Percentiles rank a stretch among this genome's conserved stretches.
Conservation (phyloP, 106 monocot genomes). For the Posidonia australis region DNA sequence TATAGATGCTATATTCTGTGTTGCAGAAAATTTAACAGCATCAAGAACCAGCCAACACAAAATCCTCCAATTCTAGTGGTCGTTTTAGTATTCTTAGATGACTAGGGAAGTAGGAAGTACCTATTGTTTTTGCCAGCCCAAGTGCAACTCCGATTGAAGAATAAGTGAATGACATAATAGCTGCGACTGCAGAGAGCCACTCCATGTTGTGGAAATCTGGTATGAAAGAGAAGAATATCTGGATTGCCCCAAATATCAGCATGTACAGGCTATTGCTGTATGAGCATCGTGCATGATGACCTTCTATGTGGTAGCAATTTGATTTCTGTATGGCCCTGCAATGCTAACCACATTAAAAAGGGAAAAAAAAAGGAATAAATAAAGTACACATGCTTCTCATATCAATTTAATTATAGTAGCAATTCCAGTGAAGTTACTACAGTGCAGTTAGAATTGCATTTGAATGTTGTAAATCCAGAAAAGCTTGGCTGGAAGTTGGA, state of each 20-base stretch:
- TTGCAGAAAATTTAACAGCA: too few relatives aligned
- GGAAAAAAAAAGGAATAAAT: not conserved
- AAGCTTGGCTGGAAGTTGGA: too few relatives aligned
- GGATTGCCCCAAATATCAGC: constrained; percentile 8
- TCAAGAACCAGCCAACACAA: too few relatives aligned
- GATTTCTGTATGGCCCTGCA: constrained; percentile 57
- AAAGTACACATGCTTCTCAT: too few relatives aligned
- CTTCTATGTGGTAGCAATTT: constrained; percentile 58
- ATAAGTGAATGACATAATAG: constrained; percentile 13
- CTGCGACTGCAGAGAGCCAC: constrained; percentile 10
- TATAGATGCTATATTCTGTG: too few relatives aligned
- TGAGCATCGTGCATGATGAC: constrained; percentile 35
- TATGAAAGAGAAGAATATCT: constrained; percentile 3
- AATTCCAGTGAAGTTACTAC: too few relatives aligned
- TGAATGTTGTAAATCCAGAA: too few relatives aligned
- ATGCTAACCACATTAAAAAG: not conserved
- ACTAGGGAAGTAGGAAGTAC: not conserved
- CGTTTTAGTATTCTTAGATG: too few relatives aligned
- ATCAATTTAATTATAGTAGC: too few relatives aligned
- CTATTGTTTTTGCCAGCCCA: constrained; percentile 11
- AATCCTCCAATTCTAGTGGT: too few relatives aligned
- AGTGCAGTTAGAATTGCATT: too few relatives aligned
- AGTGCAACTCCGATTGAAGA: constrained; percentile 6
- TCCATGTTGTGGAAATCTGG: constrained; percentile 13
- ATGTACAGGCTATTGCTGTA: constrained; percentile 12